Percentiles rank a stretch among this genome's conserved stretches.
Evolutionary conservation across 176 grass and related monocot species (phyloP).

Genomic region (Oryza brachyantha): DNA sequence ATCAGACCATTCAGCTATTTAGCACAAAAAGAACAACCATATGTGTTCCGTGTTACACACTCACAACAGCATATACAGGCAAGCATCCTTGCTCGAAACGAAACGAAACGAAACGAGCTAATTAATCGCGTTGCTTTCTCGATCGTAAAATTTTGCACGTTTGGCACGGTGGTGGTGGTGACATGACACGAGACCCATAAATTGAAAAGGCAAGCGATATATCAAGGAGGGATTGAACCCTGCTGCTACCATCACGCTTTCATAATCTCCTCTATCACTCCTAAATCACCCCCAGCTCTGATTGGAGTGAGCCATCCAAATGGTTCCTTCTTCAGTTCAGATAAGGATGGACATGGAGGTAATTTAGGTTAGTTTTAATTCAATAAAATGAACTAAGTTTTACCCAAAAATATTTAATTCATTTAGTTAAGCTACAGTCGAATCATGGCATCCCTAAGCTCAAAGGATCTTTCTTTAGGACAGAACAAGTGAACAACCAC

Average conservation of each 20-base stretch:
- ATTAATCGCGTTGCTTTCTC: not conserved
- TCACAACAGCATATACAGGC: not conserved
- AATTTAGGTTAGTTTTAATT: no score
- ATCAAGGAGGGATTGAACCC: not conserved
- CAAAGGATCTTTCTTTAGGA: no score
- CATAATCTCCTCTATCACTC: not conserved
- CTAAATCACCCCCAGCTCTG: not conserved
- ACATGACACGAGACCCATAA: not conserved
- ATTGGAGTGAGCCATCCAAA: not conserved
- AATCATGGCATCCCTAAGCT: no score
- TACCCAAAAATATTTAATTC: no score
- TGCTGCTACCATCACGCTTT: slow-evolving; percentile 26
- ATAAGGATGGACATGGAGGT: no score
- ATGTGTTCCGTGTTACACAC: no score
- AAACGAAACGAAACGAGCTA: not conserved
- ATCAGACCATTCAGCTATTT: no score
- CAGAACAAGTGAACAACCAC: no score
- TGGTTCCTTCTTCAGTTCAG: not conserved
- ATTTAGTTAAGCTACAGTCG: no score
- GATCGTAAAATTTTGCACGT: slow-evolving; percentile 17
- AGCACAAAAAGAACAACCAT: no score
- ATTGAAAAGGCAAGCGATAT: not conserved
- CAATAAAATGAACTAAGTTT: no score
- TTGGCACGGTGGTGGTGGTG: not conserved
- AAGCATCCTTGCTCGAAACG: not conserved